Evolutionary conservation across 108 stramenopile genomes (phyloP).

Genomic region (Skeletonema marinoi): DNA sequence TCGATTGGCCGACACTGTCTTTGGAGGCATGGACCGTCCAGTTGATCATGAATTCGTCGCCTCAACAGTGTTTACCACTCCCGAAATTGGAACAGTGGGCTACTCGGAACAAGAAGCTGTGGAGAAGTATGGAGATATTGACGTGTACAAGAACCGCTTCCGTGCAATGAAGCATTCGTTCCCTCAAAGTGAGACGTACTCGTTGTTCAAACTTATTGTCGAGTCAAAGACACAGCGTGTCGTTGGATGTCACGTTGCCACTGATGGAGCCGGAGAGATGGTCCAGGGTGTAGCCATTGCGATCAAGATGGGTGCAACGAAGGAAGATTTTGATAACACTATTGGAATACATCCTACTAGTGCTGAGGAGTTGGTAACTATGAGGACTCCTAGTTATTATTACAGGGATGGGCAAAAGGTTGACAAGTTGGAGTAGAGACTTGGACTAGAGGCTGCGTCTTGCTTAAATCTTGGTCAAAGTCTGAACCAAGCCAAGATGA

Average conservation of each 20-base stretch:
- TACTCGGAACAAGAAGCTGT: conserved; percentile 87
- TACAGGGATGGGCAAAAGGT: conserved; percentile 62
- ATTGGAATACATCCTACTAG: conserved; percentile 87
- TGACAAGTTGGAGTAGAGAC: conserved; percentile 27
- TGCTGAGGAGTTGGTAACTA: conserved; percentile 65
- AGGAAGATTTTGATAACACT: conserved; percentile 74
- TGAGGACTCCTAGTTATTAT: conserved; percentile 63
- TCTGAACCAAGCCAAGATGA: too few relatives aligned
- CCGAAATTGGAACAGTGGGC: conserved; percentile 87
- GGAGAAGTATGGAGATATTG: conserved; percentile 68
- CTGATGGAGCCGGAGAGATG: conserved; percentile 81
- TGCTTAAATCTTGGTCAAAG: too few relatives aligned
- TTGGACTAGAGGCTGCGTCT: too few relatives aligned
- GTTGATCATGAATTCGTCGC: conserved; percentile 89
- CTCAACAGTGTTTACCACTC: conserved; percentile 89
- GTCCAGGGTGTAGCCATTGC: conserved; percentile 86
- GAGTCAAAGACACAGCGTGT: conserved; percentile 58
- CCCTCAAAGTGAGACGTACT: conserved; percentile 75
- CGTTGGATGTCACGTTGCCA: conserved; percentile 49
- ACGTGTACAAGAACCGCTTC: conserved; percentile 70
- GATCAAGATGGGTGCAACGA: conserved; percentile 83
- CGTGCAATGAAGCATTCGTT: conserved; percentile 80
- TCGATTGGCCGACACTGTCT: conserved; percentile 73
- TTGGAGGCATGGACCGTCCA: conserved; percentile 76
- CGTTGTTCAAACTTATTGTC: conserved; percentile 69